Evolutionary conservation across 2,329 filamentous ascomycete genomes (phyloP).

Genomic region (Ustulina deusta): DNA sequence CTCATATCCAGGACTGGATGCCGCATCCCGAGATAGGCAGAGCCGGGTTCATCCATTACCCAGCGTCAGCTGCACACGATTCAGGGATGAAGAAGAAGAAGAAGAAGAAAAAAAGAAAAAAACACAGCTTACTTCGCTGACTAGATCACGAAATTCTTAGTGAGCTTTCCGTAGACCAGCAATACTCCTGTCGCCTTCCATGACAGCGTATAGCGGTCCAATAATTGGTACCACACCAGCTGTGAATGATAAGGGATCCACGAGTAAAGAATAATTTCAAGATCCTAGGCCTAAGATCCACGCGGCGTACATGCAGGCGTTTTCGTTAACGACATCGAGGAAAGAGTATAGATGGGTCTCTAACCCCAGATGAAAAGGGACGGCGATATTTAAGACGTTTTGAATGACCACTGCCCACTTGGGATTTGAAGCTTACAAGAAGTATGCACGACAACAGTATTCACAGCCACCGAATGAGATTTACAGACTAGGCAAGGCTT

Average conservation of each 20-base stretch:
- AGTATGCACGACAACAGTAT: neutral
- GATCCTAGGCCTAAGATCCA: no score
- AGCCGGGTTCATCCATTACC: neutral
- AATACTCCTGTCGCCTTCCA: constrained; percentile 9
- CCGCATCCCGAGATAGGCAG: constrained; percentile 18
- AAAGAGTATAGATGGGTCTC: no score
- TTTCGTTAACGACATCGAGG: no score
- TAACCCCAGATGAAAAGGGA: neutral
- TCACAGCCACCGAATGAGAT: neutral
- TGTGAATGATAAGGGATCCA: constrained; percentile 25
- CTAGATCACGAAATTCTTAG: constrained; percentile 3
- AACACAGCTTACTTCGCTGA: constrained; percentile 1
- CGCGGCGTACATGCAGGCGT: no score
- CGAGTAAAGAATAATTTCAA: no score
- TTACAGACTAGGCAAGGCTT: constrained; percentile 8
- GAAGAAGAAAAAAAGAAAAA: no score
- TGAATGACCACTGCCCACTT: constrained; percentile 1
- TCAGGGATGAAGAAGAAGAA: no score
- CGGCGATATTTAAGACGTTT: neutral
- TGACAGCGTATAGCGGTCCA: neutral
- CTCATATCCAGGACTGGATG: constrained; percentile 13
- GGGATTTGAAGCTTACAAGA: neutral
- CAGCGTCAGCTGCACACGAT: neutral
- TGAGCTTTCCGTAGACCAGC: constrained; percentile 1
- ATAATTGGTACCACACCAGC: constrained; percentile 19